These are phyloP conservation scores for Flaveria floridana DNA, from an alignment of 140 eudicot species.

Conservation along the genomic window DNA sequence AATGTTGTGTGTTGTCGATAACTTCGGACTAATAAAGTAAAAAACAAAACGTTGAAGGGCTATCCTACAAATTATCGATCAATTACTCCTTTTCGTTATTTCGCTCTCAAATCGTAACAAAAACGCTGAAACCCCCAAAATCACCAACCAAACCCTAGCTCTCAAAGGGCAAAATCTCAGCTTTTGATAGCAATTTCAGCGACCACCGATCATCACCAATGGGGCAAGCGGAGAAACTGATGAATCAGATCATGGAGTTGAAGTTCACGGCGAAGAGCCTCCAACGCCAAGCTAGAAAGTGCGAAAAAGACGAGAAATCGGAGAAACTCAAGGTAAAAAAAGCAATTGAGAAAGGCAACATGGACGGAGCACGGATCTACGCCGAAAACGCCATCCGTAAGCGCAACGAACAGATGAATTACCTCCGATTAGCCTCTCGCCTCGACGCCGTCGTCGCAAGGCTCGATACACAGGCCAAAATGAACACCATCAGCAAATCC, in stretches of 20 bases:
- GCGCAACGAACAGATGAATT: constrained; percentile 85
- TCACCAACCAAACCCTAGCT: constrained; percentile 28
- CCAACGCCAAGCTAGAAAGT: constrained; percentile 67
- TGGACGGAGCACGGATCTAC: constrained; percentile 87
- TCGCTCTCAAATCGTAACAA: neutral
- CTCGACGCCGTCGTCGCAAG: constrained; percentile 91
- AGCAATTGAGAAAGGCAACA: constrained; percentile 81
- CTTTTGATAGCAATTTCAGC: constrained; percentile 16
- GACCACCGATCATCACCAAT: constrained; percentile 16
- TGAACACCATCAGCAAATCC: constrained; percentile 59
- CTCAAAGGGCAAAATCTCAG: constrained; percentile 13
- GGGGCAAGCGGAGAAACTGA: constrained; percentile 83
- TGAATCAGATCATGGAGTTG: constrained; percentile 87
- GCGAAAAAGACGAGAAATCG: constrained; percentile 78
- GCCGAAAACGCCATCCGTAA: constrained; percentile 82
- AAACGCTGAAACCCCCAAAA: neutral
- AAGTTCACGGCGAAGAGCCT: constrained; percentile 76
- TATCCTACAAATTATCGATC: neutral
- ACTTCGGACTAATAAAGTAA: neutral
- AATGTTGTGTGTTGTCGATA: too few species aligned
- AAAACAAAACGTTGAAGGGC: neutral
- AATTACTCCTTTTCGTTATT: neutral
- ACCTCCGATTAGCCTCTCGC: constrained; percentile 75
- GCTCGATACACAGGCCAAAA: constrained; percentile 88
- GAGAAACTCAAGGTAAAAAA: constrained; percentile 77